phyloP scores from a whole-genome alignment of 1,139 yeast species.

The Sugiyamaella neomexicana region DNA sequence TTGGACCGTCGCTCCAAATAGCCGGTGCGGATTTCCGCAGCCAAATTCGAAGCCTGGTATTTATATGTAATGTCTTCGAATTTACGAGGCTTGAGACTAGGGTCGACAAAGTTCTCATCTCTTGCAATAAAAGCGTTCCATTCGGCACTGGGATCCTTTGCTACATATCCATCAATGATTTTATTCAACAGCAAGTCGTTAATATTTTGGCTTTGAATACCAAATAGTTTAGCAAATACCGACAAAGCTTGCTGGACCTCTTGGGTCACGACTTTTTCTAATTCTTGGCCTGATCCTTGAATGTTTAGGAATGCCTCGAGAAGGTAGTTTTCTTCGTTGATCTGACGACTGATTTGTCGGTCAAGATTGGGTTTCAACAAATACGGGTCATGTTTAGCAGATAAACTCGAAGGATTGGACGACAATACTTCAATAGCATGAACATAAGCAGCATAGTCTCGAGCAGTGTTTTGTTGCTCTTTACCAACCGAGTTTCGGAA shows the following conservation, averaged over 20 bases:
- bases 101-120: slow-evolving; percentile 77
- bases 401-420: slow-evolving; percentile 40
- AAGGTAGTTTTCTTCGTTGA: slow-evolving; percentile 80
- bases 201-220: slow-evolving; percentile 34
- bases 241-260: slow-evolving; percentile 82
- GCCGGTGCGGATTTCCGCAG: slow-evolving; percentile 74
- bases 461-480: slow-evolving; percentile 62
- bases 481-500: slow-evolving; percentile 72
- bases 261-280: slow-evolving; percentile 82
- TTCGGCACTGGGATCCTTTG: slow-evolving; percentile 77
- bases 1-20: slow-evolving; percentile 86
- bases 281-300: slow-evolving; percentile 83
- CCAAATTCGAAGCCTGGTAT: slow-evolving; percentile 67
- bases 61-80: slow-evolving; percentile 62
- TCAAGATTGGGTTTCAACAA: slow-evolving; percentile 71
- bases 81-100: slow-evolving; percentile 67
- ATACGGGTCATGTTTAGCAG: slow-evolving; percentile 73
- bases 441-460: slow-evolving; percentile 33
- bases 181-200: slow-evolving; percentile 56
- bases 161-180: slow-evolving; percentile 69
- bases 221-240: slow-evolving; percentile 57
- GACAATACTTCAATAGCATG: slow-evolving; percentile 35
- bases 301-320: slow-evolving; percentile 86
- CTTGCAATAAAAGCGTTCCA: slow-evolving; percentile 83
- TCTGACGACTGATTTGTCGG: slow-evolving; percentile 70